Percentiles rank a stretch among this genome's conserved stretches.
These are phyloP conservation scores for Ramalina peruviana DNA, from an alignment of 495 filamentous ascomycete genomes.

Conservation along the genomic window DNA sequence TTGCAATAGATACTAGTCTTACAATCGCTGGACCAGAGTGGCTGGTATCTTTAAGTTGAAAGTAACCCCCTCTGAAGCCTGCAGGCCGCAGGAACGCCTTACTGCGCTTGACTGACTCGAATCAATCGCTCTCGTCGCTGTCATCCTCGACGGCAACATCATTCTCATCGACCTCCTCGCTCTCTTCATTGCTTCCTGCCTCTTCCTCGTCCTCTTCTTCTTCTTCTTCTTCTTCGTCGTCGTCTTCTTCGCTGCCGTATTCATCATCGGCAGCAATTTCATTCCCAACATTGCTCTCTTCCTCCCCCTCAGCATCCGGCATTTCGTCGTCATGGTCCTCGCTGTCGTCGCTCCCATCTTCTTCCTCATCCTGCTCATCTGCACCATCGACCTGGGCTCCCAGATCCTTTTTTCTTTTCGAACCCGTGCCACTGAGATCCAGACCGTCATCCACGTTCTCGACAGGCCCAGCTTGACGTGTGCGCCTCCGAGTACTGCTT, in stretches of 20 bases:
- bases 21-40: too few relatives aligned
- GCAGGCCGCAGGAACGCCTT: too few relatives aligned
- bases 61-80: too few relatives aligned
- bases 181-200: conserved; percentile 6
- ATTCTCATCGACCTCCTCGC: conserved; percentile 9
- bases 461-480: background rate
- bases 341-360: background rate
- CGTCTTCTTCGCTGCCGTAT: conserved; percentile 12
- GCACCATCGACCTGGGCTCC: conserved; percentile 1
- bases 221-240: conserved; percentile 13
- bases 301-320: conserved; percentile 8
- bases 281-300: conserved; percentile 1
- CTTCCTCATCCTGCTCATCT: conserved; percentile 1
- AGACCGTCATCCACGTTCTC: background rate
- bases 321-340: background rate
- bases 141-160: background rate
- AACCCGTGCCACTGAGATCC: background rate
- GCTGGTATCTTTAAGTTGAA: too few relatives aligned
- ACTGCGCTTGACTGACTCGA: too few relatives aligned
- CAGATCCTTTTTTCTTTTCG: too few relatives aligned
- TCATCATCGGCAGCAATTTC: conserved; percentile 8
- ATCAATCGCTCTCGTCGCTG: too few relatives aligned
- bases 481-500: background rate
- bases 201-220: conserved; percentile 1
- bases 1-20: too few relatives aligned